Evolutionary conservation across 371 early-diverging fungal species (phyloP).

Genomic region (Mucor lusitanicus): DNA sequence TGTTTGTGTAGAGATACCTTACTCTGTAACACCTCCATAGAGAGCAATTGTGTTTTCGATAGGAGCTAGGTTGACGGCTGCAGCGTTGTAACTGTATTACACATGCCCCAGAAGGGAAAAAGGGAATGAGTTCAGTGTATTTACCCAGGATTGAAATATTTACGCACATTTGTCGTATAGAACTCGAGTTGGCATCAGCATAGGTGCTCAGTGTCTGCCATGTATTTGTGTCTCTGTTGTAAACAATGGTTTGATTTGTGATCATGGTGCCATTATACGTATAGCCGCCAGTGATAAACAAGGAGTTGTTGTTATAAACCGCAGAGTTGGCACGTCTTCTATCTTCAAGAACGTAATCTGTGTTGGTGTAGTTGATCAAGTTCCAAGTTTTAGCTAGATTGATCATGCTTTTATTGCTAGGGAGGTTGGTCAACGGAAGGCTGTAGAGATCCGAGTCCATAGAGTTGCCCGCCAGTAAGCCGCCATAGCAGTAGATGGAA

Average conservation of each 20-base stretch:
- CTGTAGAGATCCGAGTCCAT: background rate
- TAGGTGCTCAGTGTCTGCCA: conserved; percentile 8
- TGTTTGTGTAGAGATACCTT: background rate
- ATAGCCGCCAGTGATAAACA: conserved; percentile 6
- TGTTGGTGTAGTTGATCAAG: background rate
- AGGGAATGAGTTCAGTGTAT: background rate
- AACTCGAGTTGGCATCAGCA: conserved; percentile 1
- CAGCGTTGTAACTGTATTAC: conserved; percentile 4
- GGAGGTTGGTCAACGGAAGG: background rate
- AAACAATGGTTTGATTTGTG: conserved; percentile 7
- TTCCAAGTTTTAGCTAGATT: background rate
- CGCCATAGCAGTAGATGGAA: background rate
- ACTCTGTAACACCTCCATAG: conserved; percentile 8
- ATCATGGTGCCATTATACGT: background rate
- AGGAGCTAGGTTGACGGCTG: background rate
- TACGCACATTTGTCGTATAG: conserved; percentile 1
- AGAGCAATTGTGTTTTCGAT: background rate
- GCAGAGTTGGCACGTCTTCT: conserved; percentile 4
- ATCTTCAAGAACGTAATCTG: background rate
- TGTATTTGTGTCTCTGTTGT: conserved; percentile 1
- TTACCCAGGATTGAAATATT: background rate
- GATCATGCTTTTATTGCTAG: background rate
- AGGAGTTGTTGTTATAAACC: background rate
- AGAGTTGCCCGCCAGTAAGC: background rate
- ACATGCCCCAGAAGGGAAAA: background rate